Evolutionary conservation across 352 stramenopile genomes (phyloP).

Genomic region (Phytophthora foliorum): DNA sequence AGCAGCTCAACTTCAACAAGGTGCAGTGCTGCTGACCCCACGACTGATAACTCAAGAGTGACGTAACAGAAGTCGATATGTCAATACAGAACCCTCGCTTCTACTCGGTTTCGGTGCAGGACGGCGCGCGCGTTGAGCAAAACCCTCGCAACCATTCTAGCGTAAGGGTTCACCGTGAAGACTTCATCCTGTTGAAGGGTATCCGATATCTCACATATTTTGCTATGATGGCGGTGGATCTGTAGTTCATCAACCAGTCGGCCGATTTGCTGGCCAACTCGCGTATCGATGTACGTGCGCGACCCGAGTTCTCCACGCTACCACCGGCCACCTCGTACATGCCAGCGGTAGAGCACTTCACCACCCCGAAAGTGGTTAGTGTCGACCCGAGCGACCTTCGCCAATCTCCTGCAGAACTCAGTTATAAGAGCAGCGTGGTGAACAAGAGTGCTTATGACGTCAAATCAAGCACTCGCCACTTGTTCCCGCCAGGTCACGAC

Average conservation of each 20-base stretch:
- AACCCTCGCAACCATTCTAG: conserved; percentile 85
- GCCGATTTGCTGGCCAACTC: conserved; percentile 72
- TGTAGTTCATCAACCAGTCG: conserved; percentile 76
- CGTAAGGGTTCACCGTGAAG: conserved; percentile 43
- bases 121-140: conserved; percentile 50
- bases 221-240: conserved; percentile 7
- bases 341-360: conserved; percentile 52
- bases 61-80: conserved; percentile 18
- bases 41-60: not conserved
- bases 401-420: conserved; percentile 12
- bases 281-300: conserved; percentile 48
- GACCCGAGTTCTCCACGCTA: conserved; percentile 63
- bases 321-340: conserved; percentile 52
- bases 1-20: conserved; percentile 86
- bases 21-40: conserved; percentile 34
- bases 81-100: conserved; percentile 74
- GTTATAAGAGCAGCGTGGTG: conserved; percentile 1
- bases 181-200: conserved; percentile 6
- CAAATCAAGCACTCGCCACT: conserved; percentile 27
- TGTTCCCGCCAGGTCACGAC: conserved; percentile 40
- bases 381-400: conserved; percentile 59
- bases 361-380: conserved; percentile 54
- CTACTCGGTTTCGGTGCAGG: conserved; percentile 65
- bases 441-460: conserved; percentile 5
- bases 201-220: conserved; percentile 25